phyloP scores from a whole-genome alignment of 176 grass and related monocot genomes.

The Musa acuminata region DNA sequence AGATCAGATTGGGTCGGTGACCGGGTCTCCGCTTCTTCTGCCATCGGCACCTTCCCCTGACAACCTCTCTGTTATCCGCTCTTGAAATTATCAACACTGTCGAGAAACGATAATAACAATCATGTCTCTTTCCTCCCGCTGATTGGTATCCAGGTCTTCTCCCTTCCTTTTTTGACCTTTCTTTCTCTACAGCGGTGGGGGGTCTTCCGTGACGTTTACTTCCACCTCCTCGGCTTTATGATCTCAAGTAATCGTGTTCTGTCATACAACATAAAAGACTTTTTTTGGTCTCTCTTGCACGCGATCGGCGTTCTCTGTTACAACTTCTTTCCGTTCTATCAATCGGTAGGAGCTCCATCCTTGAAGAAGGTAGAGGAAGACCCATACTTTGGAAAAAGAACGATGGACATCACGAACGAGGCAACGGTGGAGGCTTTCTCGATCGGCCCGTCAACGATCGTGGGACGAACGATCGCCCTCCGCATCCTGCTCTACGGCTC shows the following conservation, averaged over 20 bases:
- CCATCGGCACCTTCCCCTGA: too few species aligned
- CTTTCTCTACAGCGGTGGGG: neutral
- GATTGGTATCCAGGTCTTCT: neutral
- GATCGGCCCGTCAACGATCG: conserved; percentile 7
- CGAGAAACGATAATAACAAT: neutral
- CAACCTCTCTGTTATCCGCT: too few species aligned
- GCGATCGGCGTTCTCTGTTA: too few species aligned
- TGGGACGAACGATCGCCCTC: conserved; percentile 21
- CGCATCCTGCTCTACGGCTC: conserved; percentile 19
- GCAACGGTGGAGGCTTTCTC: conserved; percentile 6
- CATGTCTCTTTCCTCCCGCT: neutral
- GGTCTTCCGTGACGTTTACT: neutral
- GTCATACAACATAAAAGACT: too few species aligned
- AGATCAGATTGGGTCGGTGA: too few species aligned
- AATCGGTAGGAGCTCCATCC: neutral
- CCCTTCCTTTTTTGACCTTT: neutral
- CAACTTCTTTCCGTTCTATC: neutral
- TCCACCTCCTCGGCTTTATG: neutral
- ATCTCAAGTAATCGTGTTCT: neutral
- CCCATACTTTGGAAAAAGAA: neutral
- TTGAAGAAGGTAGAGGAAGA: neutral
- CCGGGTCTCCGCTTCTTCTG: too few species aligned
- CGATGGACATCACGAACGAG: conserved; percentile 20
- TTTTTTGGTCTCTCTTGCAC: too few species aligned
- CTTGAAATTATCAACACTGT: too few species aligned